phyloP scores from a whole-genome alignment of 192 early-diverging fungal species.

The Physocladia obscura region DNA sequence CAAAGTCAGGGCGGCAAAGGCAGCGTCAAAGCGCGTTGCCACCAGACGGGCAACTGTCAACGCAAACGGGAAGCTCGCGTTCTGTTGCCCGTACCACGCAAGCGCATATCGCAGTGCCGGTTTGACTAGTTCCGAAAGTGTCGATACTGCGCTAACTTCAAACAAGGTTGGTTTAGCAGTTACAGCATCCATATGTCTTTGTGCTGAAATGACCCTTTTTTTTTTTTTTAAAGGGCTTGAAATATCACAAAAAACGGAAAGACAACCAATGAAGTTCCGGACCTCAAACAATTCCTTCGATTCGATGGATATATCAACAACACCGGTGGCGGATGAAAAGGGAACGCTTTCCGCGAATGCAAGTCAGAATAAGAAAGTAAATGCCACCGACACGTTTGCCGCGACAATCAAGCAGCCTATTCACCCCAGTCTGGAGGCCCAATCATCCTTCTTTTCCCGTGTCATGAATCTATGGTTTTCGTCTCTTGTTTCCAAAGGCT shows the following conservation, averaged over 20 bases:
- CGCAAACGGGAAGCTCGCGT: slow-evolving; percentile 65
- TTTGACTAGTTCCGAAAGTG: slow-evolving; percentile 77
- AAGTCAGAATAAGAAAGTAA: no score
- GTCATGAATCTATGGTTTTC: slow-evolving; percentile 42
- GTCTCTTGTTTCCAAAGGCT: slow-evolving; percentile 56
- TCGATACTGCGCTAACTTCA: slow-evolving; percentile 84
- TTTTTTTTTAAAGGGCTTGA: no score
- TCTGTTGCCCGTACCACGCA: slow-evolving; percentile 82
- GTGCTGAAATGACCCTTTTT: no score
- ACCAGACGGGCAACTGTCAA: not conserved
- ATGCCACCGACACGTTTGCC: no score
- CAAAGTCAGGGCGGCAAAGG: slow-evolving; percentile 76
- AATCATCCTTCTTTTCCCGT: not conserved
- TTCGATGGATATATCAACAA: no score
- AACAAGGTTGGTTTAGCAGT: slow-evolving; percentile 93
- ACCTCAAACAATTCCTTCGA: no score
- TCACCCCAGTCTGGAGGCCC: not conserved
- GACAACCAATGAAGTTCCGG: no score
- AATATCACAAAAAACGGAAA: no score
- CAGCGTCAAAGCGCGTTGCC: slow-evolving; percentile 65
- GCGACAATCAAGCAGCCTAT: not conserved
- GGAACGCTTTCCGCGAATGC: no score
- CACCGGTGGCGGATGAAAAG: no score
- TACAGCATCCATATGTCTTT: no score
- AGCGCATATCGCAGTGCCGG: slow-evolving; percentile 83